Evolutionary conservation across 2,329 filamentous ascomycete species (phyloP).

Genomic region (Neofusicoccum sp.): DNA sequence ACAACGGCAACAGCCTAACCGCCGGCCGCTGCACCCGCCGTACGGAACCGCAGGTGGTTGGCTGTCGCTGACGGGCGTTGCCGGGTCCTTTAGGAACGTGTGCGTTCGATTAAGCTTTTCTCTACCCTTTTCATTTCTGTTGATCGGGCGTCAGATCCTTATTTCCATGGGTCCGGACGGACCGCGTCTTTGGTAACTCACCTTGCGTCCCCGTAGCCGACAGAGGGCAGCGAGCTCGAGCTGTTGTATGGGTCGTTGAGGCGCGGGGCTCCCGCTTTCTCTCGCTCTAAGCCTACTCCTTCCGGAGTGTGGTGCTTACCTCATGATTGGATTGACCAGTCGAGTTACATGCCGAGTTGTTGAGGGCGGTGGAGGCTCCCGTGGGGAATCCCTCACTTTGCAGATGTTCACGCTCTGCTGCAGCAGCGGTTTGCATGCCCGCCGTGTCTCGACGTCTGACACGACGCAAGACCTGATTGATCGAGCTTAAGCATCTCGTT

Average conservation of each 20-base stretch:
- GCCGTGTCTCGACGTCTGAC: too few species aligned
- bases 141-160: background rate
- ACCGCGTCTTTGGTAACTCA: background rate
- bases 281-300: background rate
- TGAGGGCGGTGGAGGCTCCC: background rate
- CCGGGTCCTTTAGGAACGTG: background rate
- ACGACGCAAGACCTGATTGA: background rate
- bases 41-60: background rate
- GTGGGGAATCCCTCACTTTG: background rate
- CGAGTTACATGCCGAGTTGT: background rate
- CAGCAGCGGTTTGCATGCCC: background rate
- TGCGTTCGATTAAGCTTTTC: constrained; percentile 3
- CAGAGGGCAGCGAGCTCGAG: background rate
- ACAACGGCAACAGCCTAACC: background rate
- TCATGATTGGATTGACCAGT: background rate
- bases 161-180: background rate
- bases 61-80: background rate
- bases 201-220: background rate
- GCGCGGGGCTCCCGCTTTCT: constrained; percentile 1
- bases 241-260: constrained; percentile 2
- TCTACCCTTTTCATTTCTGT: background rate
- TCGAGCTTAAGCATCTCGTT: background rate
- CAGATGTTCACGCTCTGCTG: background rate
- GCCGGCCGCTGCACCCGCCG: background rate
- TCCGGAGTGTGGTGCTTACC: background rate